These are phyloP conservation scores for Fraxinus pennsylvanica DNA, from an alignment of 257 asterid species.

Conservation along the genomic window DNA sequence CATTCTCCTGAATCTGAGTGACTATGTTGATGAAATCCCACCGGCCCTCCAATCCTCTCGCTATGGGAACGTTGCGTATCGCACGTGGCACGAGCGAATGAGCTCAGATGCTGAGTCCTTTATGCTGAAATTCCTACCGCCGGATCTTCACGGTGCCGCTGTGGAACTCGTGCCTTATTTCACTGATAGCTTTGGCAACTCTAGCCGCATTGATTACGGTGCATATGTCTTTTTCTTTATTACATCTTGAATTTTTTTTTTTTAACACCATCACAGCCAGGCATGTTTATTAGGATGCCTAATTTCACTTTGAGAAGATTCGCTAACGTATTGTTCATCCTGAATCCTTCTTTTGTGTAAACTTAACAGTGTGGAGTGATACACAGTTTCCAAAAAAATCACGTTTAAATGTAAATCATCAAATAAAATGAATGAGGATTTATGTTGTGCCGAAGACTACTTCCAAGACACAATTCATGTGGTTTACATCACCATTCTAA, in stretches of 20 bases:
- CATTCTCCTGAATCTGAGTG: constrained; percentile 45
- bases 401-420: background rate
- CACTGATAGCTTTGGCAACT: constrained; percentile 82
- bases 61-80: constrained; percentile 71
- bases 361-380: background rate
- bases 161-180: constrained; percentile 74
- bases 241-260: background rate
- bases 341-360: background rate
- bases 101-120: constrained; percentile 58
- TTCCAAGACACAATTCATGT: background rate
- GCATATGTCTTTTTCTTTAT: background rate
- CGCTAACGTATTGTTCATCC: background rate
- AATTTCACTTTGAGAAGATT: background rate
- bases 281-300: background rate
- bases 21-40: constrained; percentile 68
- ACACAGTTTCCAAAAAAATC: background rate
- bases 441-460: background rate
- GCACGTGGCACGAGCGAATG: constrained; percentile 85
- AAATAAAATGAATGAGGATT: background rate
- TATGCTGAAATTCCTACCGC: constrained; percentile 50
- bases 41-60: constrained; percentile 69
- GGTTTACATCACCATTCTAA: background rate
- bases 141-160: constrained; percentile 42
- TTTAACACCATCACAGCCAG: no score
- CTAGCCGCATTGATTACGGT: constrained; percentile 85